phyloP scores from a whole-genome alignment of 345 rosid species.

The Syzygium aromaticum region DNA sequence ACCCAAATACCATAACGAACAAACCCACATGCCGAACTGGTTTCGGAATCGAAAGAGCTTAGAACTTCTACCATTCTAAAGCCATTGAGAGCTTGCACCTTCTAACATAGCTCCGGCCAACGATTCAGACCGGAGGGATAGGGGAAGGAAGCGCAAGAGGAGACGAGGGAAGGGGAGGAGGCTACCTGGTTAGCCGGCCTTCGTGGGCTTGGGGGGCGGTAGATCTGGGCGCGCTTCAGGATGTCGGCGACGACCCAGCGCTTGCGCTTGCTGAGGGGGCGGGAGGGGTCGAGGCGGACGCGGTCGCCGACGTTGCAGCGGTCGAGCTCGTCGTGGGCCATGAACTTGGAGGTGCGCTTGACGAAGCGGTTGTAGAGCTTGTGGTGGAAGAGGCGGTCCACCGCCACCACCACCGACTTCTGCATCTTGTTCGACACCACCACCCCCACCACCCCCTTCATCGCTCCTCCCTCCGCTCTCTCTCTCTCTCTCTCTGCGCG shows the following conservation, averaged over 20 bases:
- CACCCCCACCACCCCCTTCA: conserved; percentile 48
- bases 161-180: neutral
- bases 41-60: neutral
- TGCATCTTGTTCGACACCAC: conserved; percentile 72
- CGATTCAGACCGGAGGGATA: neutral
- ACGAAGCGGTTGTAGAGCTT: conserved; percentile 70
- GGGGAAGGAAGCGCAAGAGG: no score
- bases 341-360: conserved; percentile 92
- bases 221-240: conserved; percentile 74
- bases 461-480: neutral
- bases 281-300: conserved; percentile 70
- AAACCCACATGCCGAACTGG: neutral
- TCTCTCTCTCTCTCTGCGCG: neutral
- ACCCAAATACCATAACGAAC: neutral
- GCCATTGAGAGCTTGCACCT: neutral
- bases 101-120: neutral
- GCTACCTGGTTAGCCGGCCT: neutral
- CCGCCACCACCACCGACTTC: conserved; percentile 81
- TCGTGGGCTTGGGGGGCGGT: conserved; percentile 9
- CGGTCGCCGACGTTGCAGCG: conserved; percentile 83
- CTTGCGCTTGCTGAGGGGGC: conserved; percentile 93
- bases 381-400: conserved; percentile 79
- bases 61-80: neutral
- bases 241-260: conserved; percentile 87
- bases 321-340: conserved; percentile 83